Base-by-base conservation (phyloP, 257 asterid species). In the Verbascum thapsus region DNA sequence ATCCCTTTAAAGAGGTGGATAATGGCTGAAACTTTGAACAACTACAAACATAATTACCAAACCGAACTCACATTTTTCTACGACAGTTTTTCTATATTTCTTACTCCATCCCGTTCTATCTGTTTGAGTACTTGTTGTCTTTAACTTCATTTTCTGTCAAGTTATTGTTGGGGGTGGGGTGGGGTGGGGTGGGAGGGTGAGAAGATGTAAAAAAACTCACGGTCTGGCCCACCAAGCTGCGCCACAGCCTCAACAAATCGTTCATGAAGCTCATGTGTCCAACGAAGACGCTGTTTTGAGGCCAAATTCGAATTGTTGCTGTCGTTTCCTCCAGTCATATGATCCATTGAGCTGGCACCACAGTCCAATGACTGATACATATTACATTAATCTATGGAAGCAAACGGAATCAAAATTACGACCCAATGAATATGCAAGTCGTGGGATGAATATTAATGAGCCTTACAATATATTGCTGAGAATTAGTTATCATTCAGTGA, bases 251-350 rank as follows among this genome's bases (percentile, higher is more conserved):
- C 96, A 71, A 88, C 89, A 61, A 91, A 88, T 53, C 82, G 91
- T 57, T 88, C 96, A 64, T 88, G 98, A 66, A 90, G 96, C 75
- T 90, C 96, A 65, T 88, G 83, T 64, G 98, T 90, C 96, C 96
- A 88, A 40, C 98, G 96, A 63, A 91, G 87, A 58, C 98, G 85
- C 60, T 91, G 92, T 75, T 81, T 88, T 22, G 96, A 88, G 22
- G 95, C 87, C 66, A 83, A 72, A 82, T 66, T 82, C 26, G 88
- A 39, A 68, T 83, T 88, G 82, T 59, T 81, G 75, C 71, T 72
- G 72, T 71, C 75, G 76, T 74, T 77, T 65, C 84, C 76, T 63
- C 86, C 92, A 73, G 73, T 42, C 9, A 39, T 49, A 16, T 84
- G 79, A 45, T 91, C 96, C 98, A 91, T 86, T 51, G 62, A 13